A percentile compares a stretch with the other conserved stretches of the same genome.
Evolutionary conservation across 441 rosid genomes (phyloP).

Genomic region (Corymbia calophylla): DNA sequence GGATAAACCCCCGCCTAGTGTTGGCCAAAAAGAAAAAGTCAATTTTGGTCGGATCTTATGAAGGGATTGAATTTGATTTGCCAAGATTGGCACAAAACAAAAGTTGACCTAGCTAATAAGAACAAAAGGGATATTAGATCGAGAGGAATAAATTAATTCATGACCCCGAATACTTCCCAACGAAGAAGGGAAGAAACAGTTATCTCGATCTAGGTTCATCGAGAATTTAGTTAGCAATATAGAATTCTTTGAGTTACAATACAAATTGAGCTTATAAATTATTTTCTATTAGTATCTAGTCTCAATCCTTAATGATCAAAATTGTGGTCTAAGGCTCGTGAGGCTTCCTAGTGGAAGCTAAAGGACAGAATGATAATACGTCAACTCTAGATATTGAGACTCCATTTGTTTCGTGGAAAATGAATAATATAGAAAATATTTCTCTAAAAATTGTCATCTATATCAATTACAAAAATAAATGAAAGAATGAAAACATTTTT

Average conservation of each 20-base stretch:
- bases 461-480: neutral
- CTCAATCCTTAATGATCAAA: neutral
- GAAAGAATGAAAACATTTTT: neutral
- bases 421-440: neutral
- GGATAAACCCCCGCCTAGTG: neutral
- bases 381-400: neutral
- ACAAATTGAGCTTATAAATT: neutral
- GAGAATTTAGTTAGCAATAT: neutral
- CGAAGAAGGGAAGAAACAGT: neutral
- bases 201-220: neutral
- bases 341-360: neutral
- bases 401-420: accelerated
- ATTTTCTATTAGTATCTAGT: neutral
- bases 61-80: neutral
- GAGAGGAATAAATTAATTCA: neutral
- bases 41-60: neutral
- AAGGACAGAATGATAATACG: neutral
- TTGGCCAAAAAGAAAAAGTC: neutral
- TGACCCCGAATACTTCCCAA: neutral
- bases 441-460: neutral
- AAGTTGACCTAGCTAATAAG: neutral
- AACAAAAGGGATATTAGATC: neutral
- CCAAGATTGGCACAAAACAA: neutral
- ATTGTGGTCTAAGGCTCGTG: neutral
- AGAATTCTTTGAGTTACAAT: neutral